These are phyloP conservation scores for Phaeophleospora eucalypticola DNA, from an alignment of 2,329 filamentous ascomycete species.

Conservation along the genomic window DNA sequence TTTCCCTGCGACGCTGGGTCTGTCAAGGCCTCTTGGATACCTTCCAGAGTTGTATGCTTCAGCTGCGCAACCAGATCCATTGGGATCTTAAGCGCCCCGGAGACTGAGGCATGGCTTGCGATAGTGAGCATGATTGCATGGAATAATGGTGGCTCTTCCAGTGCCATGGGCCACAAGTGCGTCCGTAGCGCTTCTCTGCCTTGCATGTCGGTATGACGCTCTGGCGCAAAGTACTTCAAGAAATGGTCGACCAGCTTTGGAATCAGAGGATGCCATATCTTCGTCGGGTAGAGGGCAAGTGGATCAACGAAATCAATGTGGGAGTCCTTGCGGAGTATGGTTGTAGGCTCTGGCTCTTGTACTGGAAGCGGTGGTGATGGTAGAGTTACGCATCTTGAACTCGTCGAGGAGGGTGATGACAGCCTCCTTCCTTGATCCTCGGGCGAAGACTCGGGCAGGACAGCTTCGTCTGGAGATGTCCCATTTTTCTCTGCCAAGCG, in stretches of 20 bases:
- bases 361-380: too few relatives aligned
- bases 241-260: slow-evolving; percentile 17
- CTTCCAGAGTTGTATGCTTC: slow-evolving; percentile 17
- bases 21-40: slow-evolving; percentile 17
- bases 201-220: slow-evolving; percentile 1
- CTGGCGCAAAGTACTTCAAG: slow-evolving; percentile 14
- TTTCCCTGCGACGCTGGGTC: slow-evolving; percentile 4
- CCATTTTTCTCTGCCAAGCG: slow-evolving; percentile 12
- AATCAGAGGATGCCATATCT: slow-evolving; percentile 17
- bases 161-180: slow-evolving; percentile 18
- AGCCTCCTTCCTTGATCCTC: slow-evolving; percentile 10
- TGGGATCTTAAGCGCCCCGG: slow-evolving; percentile 12
- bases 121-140: slow-evolving; percentile 18
- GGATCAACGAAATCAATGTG: too few relatives aligned
- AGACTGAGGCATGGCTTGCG: slow-evolving; percentile 18
- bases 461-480: slow-evolving; percentile 6
- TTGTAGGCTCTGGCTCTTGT: too few relatives aligned
- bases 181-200: slow-evolving; percentile 17
- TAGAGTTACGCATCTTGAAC: slow-evolving; percentile 7
- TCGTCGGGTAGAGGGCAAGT: slow-evolving; percentile 16
- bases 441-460: slow-evolving; percentile 6
- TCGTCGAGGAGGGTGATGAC: slow-evolving; percentile 11
- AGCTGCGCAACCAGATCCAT: slow-evolving; percentile 14
- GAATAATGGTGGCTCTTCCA: slow-evolving; percentile 16
- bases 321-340: too few relatives aligned